A percentile compares a stretch with the other conserved stretches of the same genome.
phyloP scores from a whole-genome alignment of 2,329 filamentous ascomycete species.

The Colletotrichum spaethianum region DNA sequence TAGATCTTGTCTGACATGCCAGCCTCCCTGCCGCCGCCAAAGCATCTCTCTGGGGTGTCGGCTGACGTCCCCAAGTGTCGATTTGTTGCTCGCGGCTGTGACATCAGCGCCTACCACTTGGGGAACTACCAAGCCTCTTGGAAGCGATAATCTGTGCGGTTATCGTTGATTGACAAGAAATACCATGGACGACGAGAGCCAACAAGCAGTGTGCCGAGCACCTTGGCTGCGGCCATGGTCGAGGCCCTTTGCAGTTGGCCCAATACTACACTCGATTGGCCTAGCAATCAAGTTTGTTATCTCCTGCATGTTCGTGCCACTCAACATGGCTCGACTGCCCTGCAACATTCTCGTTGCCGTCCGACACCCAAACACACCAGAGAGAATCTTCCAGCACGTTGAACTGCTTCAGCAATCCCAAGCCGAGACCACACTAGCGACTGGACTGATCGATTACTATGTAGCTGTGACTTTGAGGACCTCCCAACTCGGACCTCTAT shows the following conservation, averaged over 20 bases:
- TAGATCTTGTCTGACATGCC: not conserved
- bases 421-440: not conserved
- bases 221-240: constrained; percentile 22
- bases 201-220: constrained; percentile 15
- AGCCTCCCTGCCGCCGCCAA: not conserved
- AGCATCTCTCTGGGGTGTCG: not conserved
- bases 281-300: not conserved
- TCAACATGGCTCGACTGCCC: constrained; percentile 1
- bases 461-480: not conserved
- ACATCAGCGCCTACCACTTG: constrained; percentile 12
- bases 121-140: constrained; percentile 15
- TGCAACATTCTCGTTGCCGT: not conserved
- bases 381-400: not conserved
- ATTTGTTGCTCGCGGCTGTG: constrained; percentile 5
- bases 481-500: constrained; percentile 16
- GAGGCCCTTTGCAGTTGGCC: not conserved
- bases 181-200: not conserved
- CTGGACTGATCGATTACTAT: too few species aligned
- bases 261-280: constrained; percentile 14
- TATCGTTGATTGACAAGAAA: constrained; percentile 9
- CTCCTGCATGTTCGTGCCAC: constrained; percentile 7
- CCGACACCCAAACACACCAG: not conserved
- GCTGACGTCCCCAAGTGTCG: not conserved
- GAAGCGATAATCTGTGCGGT: not conserved
- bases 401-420: not conserved